These are phyloP conservation scores for Fusarium sp. DNA, from an alignment of 2,329 filamentous ascomycete genomes.

Conservation along the genomic window DNA sequence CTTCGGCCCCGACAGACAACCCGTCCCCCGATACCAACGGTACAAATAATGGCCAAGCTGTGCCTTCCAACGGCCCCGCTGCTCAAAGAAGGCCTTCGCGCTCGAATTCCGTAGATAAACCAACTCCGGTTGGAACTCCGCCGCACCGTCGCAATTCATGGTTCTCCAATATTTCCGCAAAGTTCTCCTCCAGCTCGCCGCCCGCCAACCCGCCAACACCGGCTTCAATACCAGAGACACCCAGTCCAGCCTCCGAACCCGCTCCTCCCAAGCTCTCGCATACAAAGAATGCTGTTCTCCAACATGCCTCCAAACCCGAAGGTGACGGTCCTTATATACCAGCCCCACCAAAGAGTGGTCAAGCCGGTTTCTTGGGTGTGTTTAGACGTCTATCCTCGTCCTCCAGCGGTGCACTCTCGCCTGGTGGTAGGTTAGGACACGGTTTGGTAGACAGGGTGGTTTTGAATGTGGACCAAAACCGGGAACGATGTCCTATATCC, in stretches of 20 bases:
- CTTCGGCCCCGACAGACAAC: constrained; percentile 40
- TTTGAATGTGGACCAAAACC: constrained; percentile 85
- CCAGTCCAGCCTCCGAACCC: constrained; percentile 52
- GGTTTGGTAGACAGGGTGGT: constrained; percentile 83
- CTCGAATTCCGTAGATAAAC: constrained; percentile 53
- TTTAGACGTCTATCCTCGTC: constrained; percentile 85
- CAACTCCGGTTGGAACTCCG: constrained; percentile 48
- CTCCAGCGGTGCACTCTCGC: constrained; percentile 51
- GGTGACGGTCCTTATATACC: constrained; percentile 78
- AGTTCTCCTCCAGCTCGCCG: constrained; percentile 73
- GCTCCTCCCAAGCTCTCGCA: constrained; percentile 63
- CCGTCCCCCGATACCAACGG: constrained; percentile 33
- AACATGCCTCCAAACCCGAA: constrained; percentile 66
- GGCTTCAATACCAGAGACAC: constrained; percentile 46
- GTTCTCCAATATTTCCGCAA: constrained; percentile 93
- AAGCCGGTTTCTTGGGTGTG: constrained; percentile 83
- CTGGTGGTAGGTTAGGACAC: constrained; percentile 57
- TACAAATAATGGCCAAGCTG: constrained; percentile 38
- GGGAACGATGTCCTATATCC: constrained; percentile 82
- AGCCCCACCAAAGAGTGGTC: constrained; percentile 76
- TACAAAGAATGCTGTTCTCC: constrained; percentile 70
- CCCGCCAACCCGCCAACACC: constrained; percentile 48
- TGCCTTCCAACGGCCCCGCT: constrained; percentile 41
- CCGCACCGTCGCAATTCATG: constrained; percentile 79
- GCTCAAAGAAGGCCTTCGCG: constrained; percentile 46